Conservation (phyloP, 495 filamentous ascomycete genomes). For the Penicillium cinerascens region DNA sequence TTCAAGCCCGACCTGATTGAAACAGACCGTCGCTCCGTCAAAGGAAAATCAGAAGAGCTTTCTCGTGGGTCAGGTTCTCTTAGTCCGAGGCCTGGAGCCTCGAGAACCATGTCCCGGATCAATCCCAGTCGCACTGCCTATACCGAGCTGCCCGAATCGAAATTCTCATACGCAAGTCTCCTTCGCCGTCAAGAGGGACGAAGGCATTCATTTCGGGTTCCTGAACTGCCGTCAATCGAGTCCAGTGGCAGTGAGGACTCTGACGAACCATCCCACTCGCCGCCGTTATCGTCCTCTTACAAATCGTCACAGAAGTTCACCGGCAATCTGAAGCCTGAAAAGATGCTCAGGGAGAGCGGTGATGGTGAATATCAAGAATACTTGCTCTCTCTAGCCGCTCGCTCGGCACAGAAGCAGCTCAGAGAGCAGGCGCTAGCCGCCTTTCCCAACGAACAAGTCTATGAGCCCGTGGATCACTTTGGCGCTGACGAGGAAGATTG, state of each 20-base stretch:
- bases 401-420: constrained; percentile 70
- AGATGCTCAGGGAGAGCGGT: constrained; percentile 53
- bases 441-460: constrained; percentile 62
- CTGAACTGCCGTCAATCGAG: constrained; percentile 48
- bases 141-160: constrained; percentile 34
- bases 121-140: not conserved
- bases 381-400: constrained; percentile 69
- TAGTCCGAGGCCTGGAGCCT: not conserved
- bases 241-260: constrained; percentile 57
- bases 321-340: constrained; percentile 38
- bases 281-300: constrained; percentile 48
- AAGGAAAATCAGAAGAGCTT: constrained; percentile 21
- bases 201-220: constrained; percentile 55
- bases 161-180: constrained; percentile 46
- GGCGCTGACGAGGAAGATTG: constrained; percentile 52
- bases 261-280: constrained; percentile 38
- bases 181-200: constrained; percentile 37
- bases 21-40: constrained; percentile 48
- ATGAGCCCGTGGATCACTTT: constrained; percentile 62
- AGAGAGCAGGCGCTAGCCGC: constrained; percentile 66
- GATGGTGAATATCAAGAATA: constrained; percentile 71
- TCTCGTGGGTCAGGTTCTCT: constrained; percentile 2
- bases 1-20: constrained; percentile 59
- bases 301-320: constrained; percentile 14
- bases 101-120: not conserved